Evolutionary conservation across 768 basidiomycete species (phyloP).

Genomic region (Trametes coccinea): DNA sequence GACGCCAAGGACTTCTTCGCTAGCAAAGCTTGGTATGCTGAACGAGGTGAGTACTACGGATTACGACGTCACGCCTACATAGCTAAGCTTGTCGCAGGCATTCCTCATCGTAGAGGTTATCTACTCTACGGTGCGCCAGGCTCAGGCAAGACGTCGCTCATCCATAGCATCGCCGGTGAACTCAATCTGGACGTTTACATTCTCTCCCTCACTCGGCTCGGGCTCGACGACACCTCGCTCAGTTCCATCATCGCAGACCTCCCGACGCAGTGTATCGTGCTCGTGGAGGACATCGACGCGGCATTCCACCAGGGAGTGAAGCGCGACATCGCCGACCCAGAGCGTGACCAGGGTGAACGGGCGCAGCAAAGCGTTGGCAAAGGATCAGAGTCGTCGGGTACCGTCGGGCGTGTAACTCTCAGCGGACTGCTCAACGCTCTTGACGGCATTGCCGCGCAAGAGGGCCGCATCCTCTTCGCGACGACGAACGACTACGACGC

Average conservation of each 20-base stretch:
- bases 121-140: conserved; percentile 76
- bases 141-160: conserved; percentile 77
- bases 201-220: conserved; percentile 61
- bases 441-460: conserved; percentile 77
- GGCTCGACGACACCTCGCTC: conserved; percentile 63
- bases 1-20: conserved; percentile 73
- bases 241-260: conserved; percentile 59
- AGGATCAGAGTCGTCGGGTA: not conserved
- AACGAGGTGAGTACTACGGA: conserved; percentile 48
- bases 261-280: conserved; percentile 71
- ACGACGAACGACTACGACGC: conserved; percentile 73
- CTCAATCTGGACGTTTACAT: conserved; percentile 77
- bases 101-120: conserved; percentile 83
- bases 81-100: conserved; percentile 31
- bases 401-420: conserved; percentile 51
- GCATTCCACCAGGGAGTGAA: conserved; percentile 48
- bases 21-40: conserved; percentile 72
- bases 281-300: conserved; percentile 86
- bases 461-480: conserved; percentile 80
- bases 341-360: conserved; percentile 3
- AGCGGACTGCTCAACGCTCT: conserved; percentile 79
- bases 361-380: not conserved
- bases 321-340: conserved; percentile 20
- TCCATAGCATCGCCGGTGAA: conserved; percentile 75
- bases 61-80: not conserved